Evolutionary conservation across 805 yeast genomes (phyloP).

Genomic region (Zygoascus tannicola): DNA sequence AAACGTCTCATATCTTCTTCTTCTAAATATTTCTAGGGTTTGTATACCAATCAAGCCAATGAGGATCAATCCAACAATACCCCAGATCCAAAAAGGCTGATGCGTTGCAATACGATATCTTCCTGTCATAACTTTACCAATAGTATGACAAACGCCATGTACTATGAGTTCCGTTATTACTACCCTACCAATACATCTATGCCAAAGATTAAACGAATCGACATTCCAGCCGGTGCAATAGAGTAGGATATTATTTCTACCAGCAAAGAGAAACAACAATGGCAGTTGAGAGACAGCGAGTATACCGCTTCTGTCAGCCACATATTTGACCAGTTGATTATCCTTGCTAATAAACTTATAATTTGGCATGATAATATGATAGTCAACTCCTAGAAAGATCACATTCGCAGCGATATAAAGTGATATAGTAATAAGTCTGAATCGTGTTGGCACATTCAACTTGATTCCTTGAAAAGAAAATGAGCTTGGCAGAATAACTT

Average conservation of each 20-base stretch:
- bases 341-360: slow-evolving; percentile 1
- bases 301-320: slow-evolving; percentile 22
- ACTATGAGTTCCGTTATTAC: slow-evolving; percentile 40
- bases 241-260: slow-evolving; percentile 61
- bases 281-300: slow-evolving; percentile 26
- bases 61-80: slow-evolving; percentile 34
- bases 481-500: slow-evolving; percentile 24
- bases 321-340: slow-evolving; percentile 24
- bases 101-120: slow-evolving; percentile 2
- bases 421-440: slow-evolving; percentile 27
- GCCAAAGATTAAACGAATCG: slow-evolving; percentile 52
- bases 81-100: slow-evolving; percentile 25
- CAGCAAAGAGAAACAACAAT: slow-evolving; percentile 46
- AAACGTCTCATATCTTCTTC: slow-evolving; percentile 49
- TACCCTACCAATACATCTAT: slow-evolving; percentile 52
- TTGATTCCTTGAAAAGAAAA: slow-evolving; percentile 12
- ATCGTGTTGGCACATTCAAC: slow-evolving; percentile 29
- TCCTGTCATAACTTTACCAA: slow-evolving; percentile 26
- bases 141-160: slow-evolving; percentile 49
- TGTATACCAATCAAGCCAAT: slow-evolving; percentile 39
- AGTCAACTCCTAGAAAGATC: slow-evolving; percentile 19
- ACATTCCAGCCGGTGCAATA: slow-evolving; percentile 53
- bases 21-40: slow-evolving; percentile 43
- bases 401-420: slow-evolving; percentile 27
- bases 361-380: slow-evolving; percentile 9